Evolutionary conservation across 345 rosid species (phyloP).

Genomic region (Eucalyptus sideroxylon): DNA sequence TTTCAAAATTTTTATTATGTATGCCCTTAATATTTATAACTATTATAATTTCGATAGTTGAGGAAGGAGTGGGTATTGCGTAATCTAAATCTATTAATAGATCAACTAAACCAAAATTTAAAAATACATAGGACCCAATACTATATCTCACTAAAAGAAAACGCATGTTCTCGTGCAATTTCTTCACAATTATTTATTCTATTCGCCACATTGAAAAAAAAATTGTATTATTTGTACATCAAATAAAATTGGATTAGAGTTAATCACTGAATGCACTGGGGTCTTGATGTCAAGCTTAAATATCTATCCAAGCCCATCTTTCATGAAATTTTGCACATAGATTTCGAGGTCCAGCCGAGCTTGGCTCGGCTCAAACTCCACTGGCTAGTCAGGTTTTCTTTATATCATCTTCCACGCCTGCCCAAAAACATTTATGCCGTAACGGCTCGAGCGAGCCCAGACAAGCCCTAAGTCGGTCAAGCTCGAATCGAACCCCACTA

Average conservation of each 20-base stretch:
- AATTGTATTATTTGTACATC: neutral
- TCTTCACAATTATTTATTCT: neutral
- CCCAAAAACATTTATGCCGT: neutral
- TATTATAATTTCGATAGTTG: neutral
- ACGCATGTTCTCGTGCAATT: neutral
- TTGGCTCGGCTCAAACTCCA: neutral
- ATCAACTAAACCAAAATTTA: neutral
- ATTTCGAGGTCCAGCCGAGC: neutral
- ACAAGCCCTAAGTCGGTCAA: neutral
- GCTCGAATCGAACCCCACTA: neutral
- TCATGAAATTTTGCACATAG: neutral
- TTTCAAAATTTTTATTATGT: too few relatives aligned
- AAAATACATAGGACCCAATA: neutral
- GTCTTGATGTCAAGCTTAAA: neutral
- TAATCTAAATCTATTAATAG: neutral
- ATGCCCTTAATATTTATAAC: rapidly evolving
- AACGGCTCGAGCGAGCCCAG: neutral
- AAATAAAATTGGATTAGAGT: neutral
- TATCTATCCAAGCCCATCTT: neutral
- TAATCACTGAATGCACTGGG: neutral
- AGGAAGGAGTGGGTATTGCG: neutral
- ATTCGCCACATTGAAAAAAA: neutral
- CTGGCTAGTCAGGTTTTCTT: neutral
- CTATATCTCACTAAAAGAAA: neutral
- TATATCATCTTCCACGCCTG: too few relatives aligned